phyloP scores from a whole-genome alignment of 2,329 filamentous ascomycete species.

The Arthrobotrys iridis region DNA sequence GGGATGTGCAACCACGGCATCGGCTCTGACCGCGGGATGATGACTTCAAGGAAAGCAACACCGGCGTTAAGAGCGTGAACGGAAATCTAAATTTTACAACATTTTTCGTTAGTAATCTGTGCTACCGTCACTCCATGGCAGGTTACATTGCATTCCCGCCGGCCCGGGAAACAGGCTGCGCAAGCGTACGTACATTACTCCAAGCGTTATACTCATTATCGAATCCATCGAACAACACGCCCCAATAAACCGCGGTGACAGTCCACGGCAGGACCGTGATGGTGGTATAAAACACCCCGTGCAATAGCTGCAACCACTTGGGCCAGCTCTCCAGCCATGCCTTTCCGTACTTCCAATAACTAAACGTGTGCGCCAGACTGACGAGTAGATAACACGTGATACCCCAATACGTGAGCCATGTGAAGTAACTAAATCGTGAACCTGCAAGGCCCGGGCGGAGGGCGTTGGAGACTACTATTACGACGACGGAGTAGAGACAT shows the following conservation, averaged over 20 bases:
- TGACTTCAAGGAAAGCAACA: conserved; percentile 79
- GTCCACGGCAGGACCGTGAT: conserved; percentile 73
- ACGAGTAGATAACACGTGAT: conserved; percentile 77
- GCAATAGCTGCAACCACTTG: conserved; percentile 71
- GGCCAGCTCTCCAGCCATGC: conserved; percentile 70
- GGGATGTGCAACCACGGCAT: conserved; percentile 73
- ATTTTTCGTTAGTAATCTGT: conserved; percentile 27
- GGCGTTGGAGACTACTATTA: conserved; percentile 74
- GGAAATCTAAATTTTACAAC: conserved; percentile 67
- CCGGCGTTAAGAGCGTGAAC: conserved; percentile 78
- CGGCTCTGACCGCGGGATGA: conserved; percentile 73
- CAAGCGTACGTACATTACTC: conserved; percentile 64
- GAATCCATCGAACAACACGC: conserved; percentile 68
- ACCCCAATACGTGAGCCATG: conserved; percentile 82
- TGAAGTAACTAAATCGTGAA: conserved; percentile 81
- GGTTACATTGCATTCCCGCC: conserved; percentile 2
- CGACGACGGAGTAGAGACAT: conserved; percentile 74
- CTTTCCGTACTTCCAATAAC: conserved; percentile 68
- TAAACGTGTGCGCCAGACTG: conserved; percentile 71
- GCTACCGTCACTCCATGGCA: no score
- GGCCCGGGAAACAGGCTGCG: background rate
- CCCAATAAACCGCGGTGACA: conserved; percentile 78
- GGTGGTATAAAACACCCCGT: conserved; percentile 72
- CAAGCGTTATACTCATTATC: conserved; percentile 67
- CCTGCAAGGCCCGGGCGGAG: conserved; percentile 67